Conservation (phyloP, 2,329 filamentous ascomycete species). For the Apiospora pterosperma region DNA sequence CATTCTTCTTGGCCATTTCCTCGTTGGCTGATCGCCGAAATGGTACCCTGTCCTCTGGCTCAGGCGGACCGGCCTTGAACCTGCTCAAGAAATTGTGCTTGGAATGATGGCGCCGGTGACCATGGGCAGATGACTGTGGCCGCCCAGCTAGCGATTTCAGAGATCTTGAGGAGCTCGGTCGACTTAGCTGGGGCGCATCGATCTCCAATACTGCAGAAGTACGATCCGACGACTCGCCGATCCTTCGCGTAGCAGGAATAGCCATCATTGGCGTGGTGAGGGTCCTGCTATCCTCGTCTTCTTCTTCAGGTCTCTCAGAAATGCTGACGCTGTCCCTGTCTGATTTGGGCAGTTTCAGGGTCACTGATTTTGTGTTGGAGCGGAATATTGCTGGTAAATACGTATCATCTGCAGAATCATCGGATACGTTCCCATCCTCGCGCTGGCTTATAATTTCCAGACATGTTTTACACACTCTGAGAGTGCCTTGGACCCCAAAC, state of each 20-base stretch:
- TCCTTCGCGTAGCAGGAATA: constrained; percentile 61
- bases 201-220: constrained; percentile 89
- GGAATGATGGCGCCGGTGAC: constrained; percentile 82
- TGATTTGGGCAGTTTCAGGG: constrained; percentile 31
- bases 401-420: constrained; percentile 76
- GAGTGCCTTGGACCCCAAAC: constrained; percentile 80
- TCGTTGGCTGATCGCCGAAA: constrained; percentile 74
- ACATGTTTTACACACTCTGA: constrained; percentile 91
- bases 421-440: constrained; percentile 81
- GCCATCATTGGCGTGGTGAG: constrained; percentile 70
- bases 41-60: constrained; percentile 75
- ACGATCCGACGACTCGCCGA: constrained; percentile 75
- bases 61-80: constrained; percentile 54
- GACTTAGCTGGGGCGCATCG: constrained; percentile 74
- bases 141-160: constrained; percentile 72
- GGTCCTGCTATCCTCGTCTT: constrained; percentile 46
- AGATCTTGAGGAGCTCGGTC: constrained; percentile 93
- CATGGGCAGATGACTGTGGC: constrained; percentile 76
- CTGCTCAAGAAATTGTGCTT: constrained; percentile 79
- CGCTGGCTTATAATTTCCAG: constrained; percentile 87
- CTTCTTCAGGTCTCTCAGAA: constrained; percentile 38
- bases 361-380: constrained; percentile 43
- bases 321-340: constrained; percentile 38
- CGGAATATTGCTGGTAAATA: constrained; percentile 64
- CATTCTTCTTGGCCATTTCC: constrained; percentile 60